Conservation (phyloP, 805 yeast genomes). For the Zygosaccharomyces kombuchaensis region DNA sequence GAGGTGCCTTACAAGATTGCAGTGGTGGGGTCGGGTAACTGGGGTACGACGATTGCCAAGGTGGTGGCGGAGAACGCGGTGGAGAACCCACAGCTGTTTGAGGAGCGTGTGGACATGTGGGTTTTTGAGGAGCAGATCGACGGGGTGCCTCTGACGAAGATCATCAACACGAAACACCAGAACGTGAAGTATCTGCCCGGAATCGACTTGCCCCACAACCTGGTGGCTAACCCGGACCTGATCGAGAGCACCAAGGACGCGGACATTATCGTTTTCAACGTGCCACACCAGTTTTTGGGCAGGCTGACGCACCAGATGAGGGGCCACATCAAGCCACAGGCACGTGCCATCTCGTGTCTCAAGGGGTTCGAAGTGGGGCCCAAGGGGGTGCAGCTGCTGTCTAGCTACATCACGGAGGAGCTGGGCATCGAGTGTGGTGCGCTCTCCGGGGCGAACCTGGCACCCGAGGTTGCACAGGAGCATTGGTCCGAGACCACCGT, state of each 20-base stretch:
- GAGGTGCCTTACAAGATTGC: slow-evolving; percentile 51
- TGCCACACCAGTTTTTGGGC: slow-evolving; percentile 93
- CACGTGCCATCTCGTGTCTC: slow-evolving; percentile 89
- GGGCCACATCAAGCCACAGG: slow-evolving; percentile 65
- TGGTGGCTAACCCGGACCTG: slow-evolving; percentile 82
- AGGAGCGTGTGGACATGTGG: slow-evolving; percentile 87
- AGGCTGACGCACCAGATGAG: slow-evolving; percentile 69
- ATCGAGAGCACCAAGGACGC: slow-evolving; percentile 72
- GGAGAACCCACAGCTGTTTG: slow-evolving; percentile 67
- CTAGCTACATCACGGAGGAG: slow-evolving; percentile 71
- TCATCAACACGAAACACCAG: slow-evolving; percentile 85
- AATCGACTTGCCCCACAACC: slow-evolving; percentile 77
- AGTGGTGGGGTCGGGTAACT: slow-evolving; percentile 94
- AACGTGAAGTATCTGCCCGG: slow-evolving; percentile 94
- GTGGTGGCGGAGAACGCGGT: slow-evolving; percentile 85
- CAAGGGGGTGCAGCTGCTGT: slow-evolving; percentile 78
- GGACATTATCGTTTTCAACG: slow-evolving; percentile 85
- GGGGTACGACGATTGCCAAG: slow-evolving; percentile 98
- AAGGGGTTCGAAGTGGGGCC: slow-evolving; percentile 90
- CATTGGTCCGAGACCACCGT: slow-evolving; percentile 98
- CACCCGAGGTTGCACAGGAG: slow-evolving; percentile 92
- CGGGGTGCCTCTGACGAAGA: slow-evolving; percentile 80
- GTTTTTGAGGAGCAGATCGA: slow-evolving; percentile 81
- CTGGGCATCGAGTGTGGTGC: slow-evolving; percentile 93
- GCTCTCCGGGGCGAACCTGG: slow-evolving; percentile 93